phyloP scores from a whole-genome alignment of 495 filamentous ascomycete species.

The Bombardia bombarda region DNA sequence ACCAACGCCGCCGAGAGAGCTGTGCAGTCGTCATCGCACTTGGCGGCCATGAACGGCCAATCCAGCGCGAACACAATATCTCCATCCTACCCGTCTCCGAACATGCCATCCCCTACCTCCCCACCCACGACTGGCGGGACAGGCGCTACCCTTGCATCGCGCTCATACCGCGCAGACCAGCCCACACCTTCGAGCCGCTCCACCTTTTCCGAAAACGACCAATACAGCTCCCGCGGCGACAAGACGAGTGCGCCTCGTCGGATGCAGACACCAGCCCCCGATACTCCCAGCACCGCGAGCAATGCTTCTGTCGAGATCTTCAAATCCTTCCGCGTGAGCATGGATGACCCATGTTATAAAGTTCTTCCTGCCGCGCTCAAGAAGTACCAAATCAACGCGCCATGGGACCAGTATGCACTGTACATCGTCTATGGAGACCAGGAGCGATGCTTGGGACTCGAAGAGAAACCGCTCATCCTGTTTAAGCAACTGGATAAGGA shows the following conservation, averaged over 20 bases:
- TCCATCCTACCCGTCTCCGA: slow-evolving; percentile 57
- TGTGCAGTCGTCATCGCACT: slow-evolving; percentile 65
- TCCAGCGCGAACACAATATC: slow-evolving; percentile 40
- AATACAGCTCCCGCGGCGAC: slow-evolving; percentile 34
- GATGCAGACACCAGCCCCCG: slow-evolving; percentile 43
- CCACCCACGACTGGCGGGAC: slow-evolving; percentile 44
- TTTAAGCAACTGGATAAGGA: slow-evolving; percentile 97
- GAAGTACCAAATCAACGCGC: slow-evolving; percentile 96
- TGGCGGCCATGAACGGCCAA: slow-evolving; percentile 67
- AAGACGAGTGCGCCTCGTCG: slow-evolving; percentile 37
- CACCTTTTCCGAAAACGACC: slow-evolving; percentile 42
- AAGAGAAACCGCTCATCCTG: slow-evolving; percentile 87
- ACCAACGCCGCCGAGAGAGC: slow-evolving; percentile 48
- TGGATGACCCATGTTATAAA: slow-evolving; percentile 97
- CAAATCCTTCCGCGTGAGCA: slow-evolving; percentile 93
- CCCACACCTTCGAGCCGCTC: slow-evolving; percentile 38
- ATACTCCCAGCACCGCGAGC: slow-evolving; percentile 36
- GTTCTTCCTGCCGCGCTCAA: slow-evolving; percentile 91
- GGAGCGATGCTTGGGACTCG: slow-evolving; percentile 82
- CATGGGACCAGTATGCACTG: slow-evolving; percentile 92
- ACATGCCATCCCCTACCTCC: slow-evolving; percentile 79
- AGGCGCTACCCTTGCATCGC: slow-evolving; percentile 46
- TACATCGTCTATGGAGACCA: slow-evolving; percentile 98
- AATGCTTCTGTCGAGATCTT: slow-evolving; percentile 78
- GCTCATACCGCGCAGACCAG: slow-evolving; percentile 42